These are phyloP conservation scores for Sphagnum magellanicum DNA, from an alignment of 228 moss, liverwort and hornwort genomes.

Conservation along the genomic window DNA sequence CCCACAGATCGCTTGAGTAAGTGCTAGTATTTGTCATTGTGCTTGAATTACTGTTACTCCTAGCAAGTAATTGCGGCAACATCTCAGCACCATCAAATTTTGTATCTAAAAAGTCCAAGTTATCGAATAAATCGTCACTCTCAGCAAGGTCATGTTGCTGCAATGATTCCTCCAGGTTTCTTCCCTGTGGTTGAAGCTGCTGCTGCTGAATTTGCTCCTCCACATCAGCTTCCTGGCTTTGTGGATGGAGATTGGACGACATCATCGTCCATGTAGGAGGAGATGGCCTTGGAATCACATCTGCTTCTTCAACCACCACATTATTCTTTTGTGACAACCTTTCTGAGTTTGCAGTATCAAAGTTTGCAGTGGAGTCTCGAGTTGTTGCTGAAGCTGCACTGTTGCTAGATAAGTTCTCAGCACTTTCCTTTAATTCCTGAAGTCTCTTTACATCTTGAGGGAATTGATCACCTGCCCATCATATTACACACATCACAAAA, in stretches of 20 bases:
- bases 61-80: conserved; percentile 9
- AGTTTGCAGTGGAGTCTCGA: conserved; percentile 6
- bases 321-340: no score
- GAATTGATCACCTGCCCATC: no score
- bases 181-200: neutral
- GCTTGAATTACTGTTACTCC: conserved; percentile 46
- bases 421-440: no score
- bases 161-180: conserved; percentile 19
- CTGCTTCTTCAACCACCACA: no score
- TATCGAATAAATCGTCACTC: conserved; percentile 32
- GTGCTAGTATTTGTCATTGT: conserved; percentile 36
- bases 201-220: conserved; percentile 1
- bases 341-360: conserved; percentile 49
- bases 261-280: conserved; percentile 40
- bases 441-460: no score
- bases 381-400: conserved; percentile 43
- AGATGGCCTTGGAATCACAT: conserved; percentile 3
- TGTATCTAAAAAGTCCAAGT: conserved; percentile 31
- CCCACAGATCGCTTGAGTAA: conserved; percentile 40
- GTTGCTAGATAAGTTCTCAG: neutral
- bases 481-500: no score
- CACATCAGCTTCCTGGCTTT: conserved; percentile 22
- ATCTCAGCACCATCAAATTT: conserved; percentile 9
- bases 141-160: conserved; percentile 15
- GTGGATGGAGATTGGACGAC: conserved; percentile 40